phyloP scores from a whole-genome alignment of 768 basidiomycete species.

The Termitomyces sp. region DNA sequence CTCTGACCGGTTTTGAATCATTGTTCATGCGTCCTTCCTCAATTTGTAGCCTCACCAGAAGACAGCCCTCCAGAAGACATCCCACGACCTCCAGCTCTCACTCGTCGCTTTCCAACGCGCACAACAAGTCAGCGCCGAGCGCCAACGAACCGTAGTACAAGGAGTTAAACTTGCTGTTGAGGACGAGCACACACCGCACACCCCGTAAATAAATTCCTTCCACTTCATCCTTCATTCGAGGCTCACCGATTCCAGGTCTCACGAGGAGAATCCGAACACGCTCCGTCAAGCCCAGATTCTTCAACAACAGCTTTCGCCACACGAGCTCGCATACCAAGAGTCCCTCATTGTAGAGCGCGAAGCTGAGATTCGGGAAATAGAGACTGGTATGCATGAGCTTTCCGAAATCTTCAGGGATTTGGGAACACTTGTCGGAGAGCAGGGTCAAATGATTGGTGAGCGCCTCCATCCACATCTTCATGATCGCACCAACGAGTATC shows the following conservation, averaged over 20 bases:
- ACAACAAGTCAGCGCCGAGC: constrained; percentile 84
- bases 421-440: constrained; percentile 90
- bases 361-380: constrained; percentile 92
- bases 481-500: not conserved
- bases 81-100: constrained; percentile 87
- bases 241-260: constrained; percentile 19
- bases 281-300: constrained; percentile 67
- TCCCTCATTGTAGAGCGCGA: constrained; percentile 93
- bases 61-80: constrained; percentile 84
- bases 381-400: constrained; percentile 93
- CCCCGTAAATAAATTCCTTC: constrained; percentile 18
- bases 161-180: constrained; percentile 82
- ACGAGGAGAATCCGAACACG: constrained; percentile 38
- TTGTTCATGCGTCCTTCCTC: not conserved
- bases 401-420: constrained; percentile 96
- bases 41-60: constrained; percentile 69
- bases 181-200: constrained; percentile 42
- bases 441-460: constrained; percentile 91
- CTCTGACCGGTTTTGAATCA: not conserved
- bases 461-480: constrained; percentile 5
- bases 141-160: constrained; percentile 85
- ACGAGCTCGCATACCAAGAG: constrained; percentile 94
- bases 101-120: constrained; percentile 89
- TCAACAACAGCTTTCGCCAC: constrained; percentile 74
- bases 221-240: not conserved